Evolutionary conservation across 805 yeast species (phyloP).

Genomic region (Cyberlindnera petersonii): DNA sequence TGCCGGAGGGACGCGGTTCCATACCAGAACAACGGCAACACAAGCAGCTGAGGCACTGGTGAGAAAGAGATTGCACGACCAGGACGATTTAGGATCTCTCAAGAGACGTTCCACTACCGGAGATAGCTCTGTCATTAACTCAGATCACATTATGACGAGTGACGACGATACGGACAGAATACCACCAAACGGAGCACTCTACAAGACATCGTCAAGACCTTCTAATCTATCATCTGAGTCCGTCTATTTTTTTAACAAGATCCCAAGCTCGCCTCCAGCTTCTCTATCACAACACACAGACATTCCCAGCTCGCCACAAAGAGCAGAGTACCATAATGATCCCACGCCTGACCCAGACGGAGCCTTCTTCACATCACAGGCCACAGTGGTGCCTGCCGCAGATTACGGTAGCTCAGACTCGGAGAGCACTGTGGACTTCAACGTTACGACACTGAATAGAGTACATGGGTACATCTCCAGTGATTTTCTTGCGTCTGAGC

Average conservation of each 20-base stretch:
- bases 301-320: constrained; percentile 20
- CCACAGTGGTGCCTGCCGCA: constrained; percentile 16
- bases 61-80: constrained; percentile 20
- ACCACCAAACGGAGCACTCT: constrained; percentile 3
- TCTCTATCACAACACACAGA: constrained; percentile 1
- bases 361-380: constrained; percentile 21
- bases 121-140: constrained; percentile 12
- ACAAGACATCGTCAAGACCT: constrained; percentile 19
- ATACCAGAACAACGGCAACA: constrained; percentile 30
- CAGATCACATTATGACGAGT: constrained; percentile 22
- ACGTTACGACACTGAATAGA: constrained; percentile 21
- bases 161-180: constrained; percentile 15
- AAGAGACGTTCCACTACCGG: constrained; percentile 17
- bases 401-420: constrained; percentile 11
- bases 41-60: constrained; percentile 10
- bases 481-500: constrained; percentile 20
- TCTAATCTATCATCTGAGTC: constrained; percentile 25
- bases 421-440: constrained; percentile 24
- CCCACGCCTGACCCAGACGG: constrained; percentile 1
- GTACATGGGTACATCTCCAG: constrained; percentile 25
- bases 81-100: constrained; percentile 12
- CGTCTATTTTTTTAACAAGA: constrained; percentile 19
- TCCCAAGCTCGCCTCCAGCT: constrained; percentile 27
- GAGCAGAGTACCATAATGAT: constrained; percentile 1
- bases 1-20: constrained; percentile 41